Evolutionary conservation across 1,284 basidiomycete genomes (phyloP), one percentile per base, ranked within the genome.

Genomic region (Irpex sp.): DNA sequence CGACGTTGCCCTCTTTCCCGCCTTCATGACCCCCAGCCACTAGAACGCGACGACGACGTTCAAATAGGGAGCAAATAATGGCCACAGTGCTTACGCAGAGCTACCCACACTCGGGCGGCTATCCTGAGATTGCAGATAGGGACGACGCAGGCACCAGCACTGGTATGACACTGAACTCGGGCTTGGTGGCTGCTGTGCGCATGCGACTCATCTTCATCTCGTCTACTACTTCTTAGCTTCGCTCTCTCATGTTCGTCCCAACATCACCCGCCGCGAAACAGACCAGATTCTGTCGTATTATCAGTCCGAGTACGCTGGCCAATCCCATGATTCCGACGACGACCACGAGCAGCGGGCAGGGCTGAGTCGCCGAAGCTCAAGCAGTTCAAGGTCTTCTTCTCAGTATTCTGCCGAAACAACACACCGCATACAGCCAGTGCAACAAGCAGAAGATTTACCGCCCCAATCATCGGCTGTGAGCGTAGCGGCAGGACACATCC

Each of bases 351-450:
- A 26, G 37, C 65, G 38, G 49, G 62, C 64, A 49, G 55, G 49
- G 48, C 54, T 52, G 64, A 64, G 66, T 54, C 63, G 65, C 60
- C 58, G 60, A 55, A 54, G 58, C 38, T 62, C 72, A 15, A 66
- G 67, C 17, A 63, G 37, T 17, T 71, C 70, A n/a, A 63, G 64
- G 37, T 70, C 71, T 44, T 81, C 82, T 37, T 85, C 80, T 3
- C 79, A 83, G 65, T 84, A 83, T 69, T 85, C 83, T 11, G 75
- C 75, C 3, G 71, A 74, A 31, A 72, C 72, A 52, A 63, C 71
- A 70, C 67, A 71, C 74, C 60, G 38, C 64, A 73, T 72, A 57
- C 68, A 73, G 34, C 70, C 74, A 65, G 63, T 68, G 37, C 13
- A 36, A 9, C 7, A 31, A 56, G 54, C 26, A 31, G 26, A 56